Percentiles rank a stretch among this genome's conserved stretches.
phyloP scores from a whole-genome alignment of 2,329 filamentous ascomycete genomes.

The Talaromyces pinophilus region DNA sequence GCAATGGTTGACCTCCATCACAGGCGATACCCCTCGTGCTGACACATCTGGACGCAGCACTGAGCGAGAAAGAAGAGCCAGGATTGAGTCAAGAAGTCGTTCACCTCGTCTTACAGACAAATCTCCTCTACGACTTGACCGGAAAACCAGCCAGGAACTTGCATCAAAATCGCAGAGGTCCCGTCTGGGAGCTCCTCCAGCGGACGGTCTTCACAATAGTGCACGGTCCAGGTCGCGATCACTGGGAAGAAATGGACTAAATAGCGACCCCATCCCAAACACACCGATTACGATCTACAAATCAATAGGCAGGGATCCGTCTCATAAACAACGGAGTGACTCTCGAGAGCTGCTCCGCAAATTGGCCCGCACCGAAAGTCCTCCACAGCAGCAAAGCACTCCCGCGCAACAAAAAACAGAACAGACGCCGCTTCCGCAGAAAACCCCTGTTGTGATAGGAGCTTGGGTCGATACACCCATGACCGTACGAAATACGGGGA shows the following conservation, averaged over 20 bases:
- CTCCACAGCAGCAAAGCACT: slow-evolving; percentile 33
- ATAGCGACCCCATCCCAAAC: slow-evolving; percentile 38
- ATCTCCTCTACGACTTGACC: slow-evolving; percentile 9
- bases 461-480: slow-evolving; percentile 52
- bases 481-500: slow-evolving; percentile 37
- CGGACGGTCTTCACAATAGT: slow-evolving; percentile 24
- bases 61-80: slow-evolving; percentile 20
- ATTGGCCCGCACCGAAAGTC: slow-evolving; percentile 43
- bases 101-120: slow-evolving; percentile 13
- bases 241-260: slow-evolving; percentile 8
- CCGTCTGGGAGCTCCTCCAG: slow-evolving; percentile 21
- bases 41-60: slow-evolving; percentile 20
- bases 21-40: slow-evolving; percentile 27
- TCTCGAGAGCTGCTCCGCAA: slow-evolving; percentile 47
- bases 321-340: slow-evolving; percentile 36
- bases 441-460: slow-evolving; percentile 49
- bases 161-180: slow-evolving; percentile 1
- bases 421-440: slow-evolving; percentile 40
- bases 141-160: neutral
- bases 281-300: slow-evolving; percentile 43
- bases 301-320: slow-evolving; percentile 33
- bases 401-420: slow-evolving; percentile 37
- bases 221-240: slow-evolving; percentile 17
- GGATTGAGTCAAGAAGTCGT: slow-evolving; percentile 19
- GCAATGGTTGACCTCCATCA: slow-evolving; percentile 40